phyloP scores from a whole-genome alignment of 176 grass and related monocot genomes.

The Oryza brachyantha region DNA sequence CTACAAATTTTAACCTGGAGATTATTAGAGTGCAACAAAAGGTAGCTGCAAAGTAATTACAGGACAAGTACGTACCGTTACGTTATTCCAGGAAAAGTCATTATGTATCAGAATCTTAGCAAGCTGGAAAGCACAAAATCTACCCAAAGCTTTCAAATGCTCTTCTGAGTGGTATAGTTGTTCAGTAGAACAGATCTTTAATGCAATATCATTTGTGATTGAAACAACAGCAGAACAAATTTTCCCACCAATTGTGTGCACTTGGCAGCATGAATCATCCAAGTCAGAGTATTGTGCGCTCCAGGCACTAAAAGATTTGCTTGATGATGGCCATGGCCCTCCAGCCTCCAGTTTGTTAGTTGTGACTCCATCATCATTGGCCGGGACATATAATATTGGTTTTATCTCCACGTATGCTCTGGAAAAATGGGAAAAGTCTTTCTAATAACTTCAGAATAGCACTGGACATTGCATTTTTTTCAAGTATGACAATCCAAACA shows the following conservation, averaged over 20 bases:
- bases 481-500: no score
- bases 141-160: conserved; percentile 50
- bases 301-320: no score
- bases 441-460: conserved; percentile 9
- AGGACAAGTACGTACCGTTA: conserved; percentile 18
- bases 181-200: conserved; percentile 45
- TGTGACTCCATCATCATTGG: conserved; percentile 27
- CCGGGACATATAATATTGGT: conserved; percentile 55
- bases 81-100: conserved; percentile 51
- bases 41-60: not conserved
- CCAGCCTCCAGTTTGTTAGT: conserved; percentile 18
- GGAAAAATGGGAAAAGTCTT: not conserved
- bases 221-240: no score
- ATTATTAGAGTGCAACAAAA: not conserved
- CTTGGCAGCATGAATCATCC: no score
- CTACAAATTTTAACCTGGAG: conserved; percentile 35
- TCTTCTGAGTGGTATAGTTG: conserved; percentile 4
- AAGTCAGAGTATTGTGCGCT: no score
- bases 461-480: not conserved
- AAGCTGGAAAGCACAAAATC: conserved; percentile 52
- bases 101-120: conserved; percentile 53
- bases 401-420: conserved; percentile 86
- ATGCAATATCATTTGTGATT: not conserved
- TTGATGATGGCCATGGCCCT: conserved; percentile 15
- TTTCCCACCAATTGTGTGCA: no score